phyloP scores from a whole-genome alignment of 495 filamentous ascomycete species.

The Jackrogersella multiformis region DNA sequence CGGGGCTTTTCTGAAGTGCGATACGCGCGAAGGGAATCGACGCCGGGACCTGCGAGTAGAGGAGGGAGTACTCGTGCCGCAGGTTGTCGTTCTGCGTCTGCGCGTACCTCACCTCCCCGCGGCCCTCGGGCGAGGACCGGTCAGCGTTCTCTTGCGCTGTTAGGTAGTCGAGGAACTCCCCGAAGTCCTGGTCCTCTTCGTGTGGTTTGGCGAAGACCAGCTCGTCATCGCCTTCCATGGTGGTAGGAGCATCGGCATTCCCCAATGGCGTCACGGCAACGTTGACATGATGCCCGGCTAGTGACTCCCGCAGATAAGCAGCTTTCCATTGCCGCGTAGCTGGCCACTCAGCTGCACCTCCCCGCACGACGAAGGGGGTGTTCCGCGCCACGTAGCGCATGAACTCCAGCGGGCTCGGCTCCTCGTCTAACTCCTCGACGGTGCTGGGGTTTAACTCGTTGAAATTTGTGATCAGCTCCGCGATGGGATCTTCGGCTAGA shows the following conservation, averaged over 20 bases:
- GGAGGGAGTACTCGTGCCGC: slow-evolving; percentile 67
- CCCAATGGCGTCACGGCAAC: slow-evolving; percentile 76
- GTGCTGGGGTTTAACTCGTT: slow-evolving; percentile 69
- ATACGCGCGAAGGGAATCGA: slow-evolving; percentile 73
- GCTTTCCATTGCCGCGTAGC: slow-evolving; percentile 68
- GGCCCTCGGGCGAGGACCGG: background rate
- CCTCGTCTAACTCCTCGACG: slow-evolving; percentile 66
- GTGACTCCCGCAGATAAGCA: slow-evolving; percentile 58
- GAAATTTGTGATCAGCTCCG: slow-evolving; percentile 69
- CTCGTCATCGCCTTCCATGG: slow-evolving; percentile 41
- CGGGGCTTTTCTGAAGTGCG: slow-evolving; percentile 66
- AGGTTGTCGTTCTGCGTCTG: slow-evolving; percentile 82
- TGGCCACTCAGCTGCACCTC: slow-evolving; percentile 65
- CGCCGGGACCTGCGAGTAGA: slow-evolving; percentile 63
- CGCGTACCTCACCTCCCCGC: slow-evolving; percentile 60
- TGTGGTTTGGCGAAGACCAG: slow-evolving; percentile 65
- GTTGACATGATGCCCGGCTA: slow-evolving; percentile 65
- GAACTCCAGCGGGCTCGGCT: slow-evolving; percentile 76
- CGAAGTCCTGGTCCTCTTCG: slow-evolving; percentile 62
- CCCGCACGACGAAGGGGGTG: slow-evolving; percentile 72
- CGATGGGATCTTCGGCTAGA: slow-evolving; percentile 49
- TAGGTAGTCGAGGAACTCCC: slow-evolving; percentile 58
- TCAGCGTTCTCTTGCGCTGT: slow-evolving; percentile 48
- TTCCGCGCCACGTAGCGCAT: slow-evolving; percentile 74
- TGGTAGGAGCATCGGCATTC: slow-evolving; percentile 70